These are phyloP conservation scores for Pleurotus tuoliensis DNA, from an alignment of 768 basidiomycete species.

Conservation along the genomic window DNA sequence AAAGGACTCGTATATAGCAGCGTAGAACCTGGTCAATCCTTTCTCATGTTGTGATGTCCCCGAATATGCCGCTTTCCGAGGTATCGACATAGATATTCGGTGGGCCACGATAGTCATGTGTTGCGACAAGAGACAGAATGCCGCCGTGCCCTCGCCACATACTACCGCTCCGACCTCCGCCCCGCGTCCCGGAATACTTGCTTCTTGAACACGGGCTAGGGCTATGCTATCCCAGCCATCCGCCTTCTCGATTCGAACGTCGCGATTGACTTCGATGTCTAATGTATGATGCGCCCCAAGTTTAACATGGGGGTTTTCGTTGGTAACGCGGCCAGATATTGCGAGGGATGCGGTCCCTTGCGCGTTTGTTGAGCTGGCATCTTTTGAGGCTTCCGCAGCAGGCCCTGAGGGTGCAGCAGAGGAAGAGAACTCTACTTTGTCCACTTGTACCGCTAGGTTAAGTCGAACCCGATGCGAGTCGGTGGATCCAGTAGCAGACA, in stretches of 20 bases:
- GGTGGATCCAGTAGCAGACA: constrained; percentile 89
- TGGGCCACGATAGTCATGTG: constrained; percentile 96
- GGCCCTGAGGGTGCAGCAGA: constrained; percentile 46
- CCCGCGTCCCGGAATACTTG: constrained; percentile 89
- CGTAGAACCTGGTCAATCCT: constrained; percentile 80
- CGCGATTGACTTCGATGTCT: constrained; percentile 87
- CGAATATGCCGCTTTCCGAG: constrained; percentile 83
- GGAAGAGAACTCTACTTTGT: constrained; percentile 77
- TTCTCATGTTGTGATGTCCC: constrained; percentile 89
- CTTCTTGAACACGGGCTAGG: constrained; percentile 74
- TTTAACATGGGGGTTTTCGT: constrained; percentile 86
- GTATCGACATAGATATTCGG: constrained; percentile 83
- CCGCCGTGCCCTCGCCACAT: constrained; percentile 92
- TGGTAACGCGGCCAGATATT: constrained; percentile 79
- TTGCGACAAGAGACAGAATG: constrained; percentile 91
- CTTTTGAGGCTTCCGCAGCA: constrained; percentile 15
- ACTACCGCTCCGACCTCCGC: constrained; percentile 97
- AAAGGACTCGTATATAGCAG: constrained; percentile 82
- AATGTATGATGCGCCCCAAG: constrained; percentile 94
- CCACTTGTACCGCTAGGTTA: constrained; percentile 80
- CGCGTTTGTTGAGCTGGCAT: constrained; percentile 28
- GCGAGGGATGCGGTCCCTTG: constrained; percentile 61
- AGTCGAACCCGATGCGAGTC: constrained; percentile 87
- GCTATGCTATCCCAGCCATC: constrained; percentile 94
- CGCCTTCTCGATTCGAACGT: constrained; percentile 83